Evolutionary conservation across 1,284 basidiomycete genomes (phyloP), one percentile per base, ranked within the genome.

Genomic region (Rhodotorula glutinis): DNA sequence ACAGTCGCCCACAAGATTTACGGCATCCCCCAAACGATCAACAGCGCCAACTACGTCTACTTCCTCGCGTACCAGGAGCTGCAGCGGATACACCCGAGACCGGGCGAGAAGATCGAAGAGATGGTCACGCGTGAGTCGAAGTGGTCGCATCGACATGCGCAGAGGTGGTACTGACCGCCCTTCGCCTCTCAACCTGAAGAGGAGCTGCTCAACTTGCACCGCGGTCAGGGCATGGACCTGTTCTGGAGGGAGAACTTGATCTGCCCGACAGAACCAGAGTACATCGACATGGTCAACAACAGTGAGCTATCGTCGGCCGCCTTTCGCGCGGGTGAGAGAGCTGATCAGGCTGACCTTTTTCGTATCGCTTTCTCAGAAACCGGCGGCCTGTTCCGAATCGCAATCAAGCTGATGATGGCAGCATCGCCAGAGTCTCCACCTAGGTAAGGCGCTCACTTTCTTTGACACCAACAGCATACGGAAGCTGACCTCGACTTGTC

Each of bases 41-140:
- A 99, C 78, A 88, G 91, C 0, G 95, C 94, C 1, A 98, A 98
- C 78, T 98, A 98, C 74, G 91, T 93, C 52, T 98, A 96, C 79
- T 98, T 98, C 76, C 83, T 90, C 40, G 91, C 89, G 0, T 92
- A 89, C 78, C 84, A 89, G 73, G 88, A 91, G 29, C 82, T 94
- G 33, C 83, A 74, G 46, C 57, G 66, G 30, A 67, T 74, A 43
- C 67, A 55, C 14, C 65, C 67, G 14, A 57, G 64, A 5, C 54
- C 63, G 7, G 71, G 66, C 33, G 53, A 64, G 33, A 73, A 64
- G 54, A 63, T 76, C 16, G 73, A 75, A n/a, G 73, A 76, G 43
- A 70, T 73, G 29, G 74, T 78, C 38, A 78, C 75, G 40, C 74
- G 77, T 77, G 49, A 40, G 75, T 62, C 14, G 2, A 25, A 52